phyloP scores from a whole-genome alignment of 208 protist genomes.

The Wallacemonas collosoma region DNA sequence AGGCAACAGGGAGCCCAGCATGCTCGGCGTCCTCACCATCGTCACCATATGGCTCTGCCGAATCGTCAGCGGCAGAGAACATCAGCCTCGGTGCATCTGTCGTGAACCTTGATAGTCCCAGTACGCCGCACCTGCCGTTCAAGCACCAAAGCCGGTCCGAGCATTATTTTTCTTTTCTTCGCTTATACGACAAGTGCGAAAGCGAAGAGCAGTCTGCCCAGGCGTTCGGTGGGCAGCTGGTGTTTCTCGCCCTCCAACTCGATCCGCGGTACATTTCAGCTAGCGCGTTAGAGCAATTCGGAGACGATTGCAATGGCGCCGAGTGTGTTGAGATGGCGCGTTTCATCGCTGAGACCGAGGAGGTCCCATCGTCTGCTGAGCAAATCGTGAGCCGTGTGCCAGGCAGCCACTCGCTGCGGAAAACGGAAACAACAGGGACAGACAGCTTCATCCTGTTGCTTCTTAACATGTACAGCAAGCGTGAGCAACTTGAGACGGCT shows the following conservation, averaged over 20 bases:
- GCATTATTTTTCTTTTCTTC: slow-evolving; percentile 91
- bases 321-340: slow-evolving; percentile 63
- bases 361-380: slow-evolving; percentile 78
- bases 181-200: slow-evolving; percentile 84
- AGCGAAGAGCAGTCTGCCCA: slow-evolving; percentile 37
- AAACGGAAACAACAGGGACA: slow-evolving; percentile 43
- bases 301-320: slow-evolving; percentile 40
- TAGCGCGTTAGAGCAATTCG: slow-evolving; percentile 59
- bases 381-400: slow-evolving; percentile 50
- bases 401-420: slow-evolving; percentile 18
- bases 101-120: slow-evolving; percentile 8
- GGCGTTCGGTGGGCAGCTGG: slow-evolving; percentile 65
- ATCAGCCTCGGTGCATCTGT: slow-evolving; percentile 18
- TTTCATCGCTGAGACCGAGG: slow-evolving; percentile 60
- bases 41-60: slow-evolving; percentile 8
- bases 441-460: slow-evolving; percentile 82
- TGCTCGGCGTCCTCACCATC: neutral
- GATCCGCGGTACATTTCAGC: slow-evolving; percentile 70
- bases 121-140: neutral
- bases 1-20: slow-evolving; percentile 11
- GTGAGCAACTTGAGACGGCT: slow-evolving; percentile 33
- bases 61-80: slow-evolving; percentile 1
- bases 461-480: slow-evolving; percentile 81
- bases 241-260: slow-evolving; percentile 85
- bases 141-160: slow-evolving; percentile 51